Base-by-base conservation (phyloP, 2,329 filamentous ascomycete species). In the Paracoccidioides brasiliensis region DNA sequence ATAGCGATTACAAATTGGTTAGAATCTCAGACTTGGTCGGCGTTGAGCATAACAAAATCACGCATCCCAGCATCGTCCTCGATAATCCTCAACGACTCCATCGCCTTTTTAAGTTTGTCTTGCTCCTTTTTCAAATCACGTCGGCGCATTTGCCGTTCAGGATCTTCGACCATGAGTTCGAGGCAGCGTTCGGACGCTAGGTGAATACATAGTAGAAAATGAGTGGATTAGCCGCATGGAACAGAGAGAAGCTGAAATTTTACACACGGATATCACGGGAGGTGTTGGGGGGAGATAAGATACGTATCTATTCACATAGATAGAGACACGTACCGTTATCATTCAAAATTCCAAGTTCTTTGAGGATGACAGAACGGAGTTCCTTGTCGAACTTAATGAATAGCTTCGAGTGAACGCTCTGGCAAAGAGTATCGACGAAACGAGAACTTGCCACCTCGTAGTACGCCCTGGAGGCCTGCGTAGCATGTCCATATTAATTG, bases 361-460 rank as follows among this genome's bases (percentile, higher is more conserved):
- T 50, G 28, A 70, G 65, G 40, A 73, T 66, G 1, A 60, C 61
- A 0, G 54, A 33, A 3, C 68, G 61, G 2, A 74, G 58, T 4
- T 67, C 63, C 3, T 67, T 59, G 4, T 66, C 64, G 30, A 70
- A 73, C 37, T 66, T 67, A 3, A 59, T 60, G 40, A 72, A 70
- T 1, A 74, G 54, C 44, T 68, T 71, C 3, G 63, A 64, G 41
- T 71, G 61, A 0, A 70, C 66, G 0, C 63, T 63, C 57, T 73
- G 70, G 33, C 70, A 72, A 2, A 72, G 63, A 0, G 66, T 64
- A 53, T 74, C 72, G 0, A 72, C 56, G 41, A 72, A 73, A 5
- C 71, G 66, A 1, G 64, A 64, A 49, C 66, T 69, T 0, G 71
- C 71, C 28, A 73, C 61, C 5, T 71, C 66, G 40, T 74, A 74